These are phyloP conservation scores for Yamagishiella unicocca DNA, from an alignment of 139 green algal genomes.

Conservation along the genomic window DNA sequence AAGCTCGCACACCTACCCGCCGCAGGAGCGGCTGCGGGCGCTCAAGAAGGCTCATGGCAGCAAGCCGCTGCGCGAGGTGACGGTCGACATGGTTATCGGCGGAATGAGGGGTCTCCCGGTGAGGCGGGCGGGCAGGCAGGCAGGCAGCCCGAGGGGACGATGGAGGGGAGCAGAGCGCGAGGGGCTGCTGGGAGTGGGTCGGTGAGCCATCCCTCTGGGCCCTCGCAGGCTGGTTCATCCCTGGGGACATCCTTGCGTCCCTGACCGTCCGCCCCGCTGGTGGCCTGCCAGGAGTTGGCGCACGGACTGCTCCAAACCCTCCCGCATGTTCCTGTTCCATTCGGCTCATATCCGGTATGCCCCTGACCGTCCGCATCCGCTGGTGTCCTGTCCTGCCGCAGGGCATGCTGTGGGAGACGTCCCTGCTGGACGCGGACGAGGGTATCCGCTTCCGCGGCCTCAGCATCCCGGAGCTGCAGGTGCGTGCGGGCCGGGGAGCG, in stretches of 20 bases:
- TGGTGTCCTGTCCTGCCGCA: slow-evolving; percentile 55
- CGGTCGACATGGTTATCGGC: slow-evolving; percentile 89
- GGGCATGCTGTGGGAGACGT: slow-evolving; percentile 98
- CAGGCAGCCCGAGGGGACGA: too few relatives aligned
- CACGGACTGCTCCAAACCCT: too few relatives aligned
- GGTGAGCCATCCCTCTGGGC: too few relatives aligned
- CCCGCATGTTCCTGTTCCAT: too few relatives aligned
- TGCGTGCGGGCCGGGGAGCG: too few relatives aligned
- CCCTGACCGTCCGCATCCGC: background rate
- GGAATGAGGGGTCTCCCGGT: slow-evolving; percentile 98
- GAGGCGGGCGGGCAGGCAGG: too few relatives aligned
- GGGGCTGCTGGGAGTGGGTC: too few relatives aligned
- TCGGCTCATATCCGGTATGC: background rate
- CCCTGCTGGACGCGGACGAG: slow-evolving; percentile 95
- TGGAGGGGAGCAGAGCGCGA: too few relatives aligned
- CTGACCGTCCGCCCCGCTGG: too few relatives aligned
- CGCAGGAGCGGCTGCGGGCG: slow-evolving; percentile 86
- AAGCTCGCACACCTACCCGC: too few relatives aligned
- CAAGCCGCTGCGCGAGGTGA: slow-evolving; percentile 88
- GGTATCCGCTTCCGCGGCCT: slow-evolving; percentile 97
- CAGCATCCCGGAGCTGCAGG: slow-evolving; percentile 94
- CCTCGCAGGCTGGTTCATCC: too few relatives aligned
- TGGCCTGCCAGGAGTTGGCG: background rate
- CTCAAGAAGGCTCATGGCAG: slow-evolving; percentile 87
- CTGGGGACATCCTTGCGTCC: too few relatives aligned